Conservation (phyloP, 805 yeast species). For the Teunomyces atbi region DNA sequence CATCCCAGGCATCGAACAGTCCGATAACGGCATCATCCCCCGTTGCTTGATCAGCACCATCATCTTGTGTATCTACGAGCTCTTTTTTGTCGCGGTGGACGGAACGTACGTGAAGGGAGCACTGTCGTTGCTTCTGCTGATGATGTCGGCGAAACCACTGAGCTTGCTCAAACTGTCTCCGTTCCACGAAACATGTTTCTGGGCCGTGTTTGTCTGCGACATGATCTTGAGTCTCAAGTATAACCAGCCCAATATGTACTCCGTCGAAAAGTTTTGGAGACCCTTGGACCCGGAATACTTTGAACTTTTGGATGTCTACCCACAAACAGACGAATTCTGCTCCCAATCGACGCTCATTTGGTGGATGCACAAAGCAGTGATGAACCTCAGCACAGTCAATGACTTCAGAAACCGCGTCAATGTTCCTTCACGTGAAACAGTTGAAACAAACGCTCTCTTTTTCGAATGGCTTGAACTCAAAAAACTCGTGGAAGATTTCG, state of each 20-base stretch:
- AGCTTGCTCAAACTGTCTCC: conserved; percentile 27
- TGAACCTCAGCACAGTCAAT: conserved; percentile 26
- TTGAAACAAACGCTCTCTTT: conserved; percentile 20
- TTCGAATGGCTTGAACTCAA: conserved; percentile 29
- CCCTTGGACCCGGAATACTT: conserved; percentile 31
- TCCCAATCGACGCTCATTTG: conserved; percentile 23
- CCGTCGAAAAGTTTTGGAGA: conserved; percentile 32
- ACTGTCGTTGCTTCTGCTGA: conserved; percentile 29
- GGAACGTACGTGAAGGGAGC: conserved; percentile 40
- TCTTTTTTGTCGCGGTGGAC: conserved; percentile 37
- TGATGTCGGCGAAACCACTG: conserved; percentile 19
- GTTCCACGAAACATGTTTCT: conserved; percentile 33
- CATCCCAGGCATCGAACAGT: conserved; percentile 20
- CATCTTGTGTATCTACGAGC: conserved; percentile 37
- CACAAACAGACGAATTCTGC: conserved; percentile 1
- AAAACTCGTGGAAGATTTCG: conserved; percentile 26
- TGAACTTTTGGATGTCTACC: conserved; percentile 11
- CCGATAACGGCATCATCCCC: conserved; percentile 27
- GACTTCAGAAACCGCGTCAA: conserved; percentile 26
- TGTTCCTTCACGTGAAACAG: conserved; percentile 28
- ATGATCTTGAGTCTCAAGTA: conserved; percentile 33
- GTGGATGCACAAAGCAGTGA: conserved; percentile 35
- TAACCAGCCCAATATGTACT: conserved; percentile 30
- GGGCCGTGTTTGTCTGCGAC: conserved; percentile 38
- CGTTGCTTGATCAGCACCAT: conserved; percentile 39